Evolutionary conservation across 306 rosid genomes (phyloP), one percentile per base, ranked within the genome.

Genomic region (Fagus crenata): DNA sequence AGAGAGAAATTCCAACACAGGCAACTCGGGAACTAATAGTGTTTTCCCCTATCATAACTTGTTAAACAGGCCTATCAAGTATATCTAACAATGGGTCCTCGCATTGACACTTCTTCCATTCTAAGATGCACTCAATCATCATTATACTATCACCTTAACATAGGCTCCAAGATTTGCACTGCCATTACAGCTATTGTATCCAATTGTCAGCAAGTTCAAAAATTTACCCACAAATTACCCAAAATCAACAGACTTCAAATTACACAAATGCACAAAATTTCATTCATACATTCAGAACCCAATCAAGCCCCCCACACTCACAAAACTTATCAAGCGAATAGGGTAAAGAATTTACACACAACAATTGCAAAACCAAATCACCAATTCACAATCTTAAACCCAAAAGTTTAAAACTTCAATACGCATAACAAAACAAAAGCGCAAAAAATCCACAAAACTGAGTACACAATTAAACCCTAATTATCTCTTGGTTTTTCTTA

Each of bases 381-480:
- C 35, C 32, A 40, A 31, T 5, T 22, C 15, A 56, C 40, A 68
- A 1, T 1, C n/a, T 14, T 1, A 43, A 39, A 31, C 46, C 54
- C 22, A 77, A 74, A 28, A 18, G 55, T 14, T 40, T 53, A 33
- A 80, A 85, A 85, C 11, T 72, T 79, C 76, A 71, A 46, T 49
- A 72, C 28, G 14, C 12, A 4, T 3, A 31, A 33, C 36, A 68
- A 15, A 68, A 17, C 73, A 2, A 18, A 69, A 43, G 55, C 13
- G n/a, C 53, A 42, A 46, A 41, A 41, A 22, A 22, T 42, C 17
- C 7, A 33, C 8, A 7, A 71, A 28, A 22, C 22, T 22, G 31
- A 37, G 12, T 11, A 8, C 41, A 6, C 51, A 67, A 31, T 72
- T 75, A 83, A 85, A 85, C 89, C 92, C 96, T 90, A 86, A 85